Base-by-base conservation (phyloP, 768 basidiomycete genomes). In the Rhodocollybia butyracea region DNA sequence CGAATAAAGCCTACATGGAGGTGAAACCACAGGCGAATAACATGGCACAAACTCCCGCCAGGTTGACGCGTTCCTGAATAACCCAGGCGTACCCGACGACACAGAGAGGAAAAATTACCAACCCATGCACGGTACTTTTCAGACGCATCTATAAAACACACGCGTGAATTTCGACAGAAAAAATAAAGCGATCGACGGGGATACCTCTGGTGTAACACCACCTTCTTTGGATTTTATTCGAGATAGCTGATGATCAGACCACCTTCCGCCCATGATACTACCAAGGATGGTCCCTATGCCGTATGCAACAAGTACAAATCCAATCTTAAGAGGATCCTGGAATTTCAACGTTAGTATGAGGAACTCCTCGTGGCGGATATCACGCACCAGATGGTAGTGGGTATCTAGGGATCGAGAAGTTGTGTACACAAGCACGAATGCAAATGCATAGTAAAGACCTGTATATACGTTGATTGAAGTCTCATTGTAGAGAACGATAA, bases 31-130 rank as follows among this genome's bases (percentile, higher is more conserved):
- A 74, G 34, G 84, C 63, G 69, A 93, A 89, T 12, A 95, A 74
- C 64, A 84, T 76, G 6, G 89, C 76, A 64, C 89, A 86, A 21
- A 92, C 74, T 0, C 78, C 87, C 1, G 85, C 78, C 38, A 94
- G 72, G 61, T 88, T 77, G 3, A 84, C 74, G 34, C 81, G 82
- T 57, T 84, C 66, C 53, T 87, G 70, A 46, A 78, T 82, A 5
- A 86, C 76, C 94, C 92, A 95, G 3, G 81, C 93, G 64, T 89
- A 90, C 0, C 77, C 84, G 34, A 89, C 59, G 32, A 87, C 77
- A 13, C 78, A 78, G 0, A 76, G 77, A 6, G 93, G 86, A 17
- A 85, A 70, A 54, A 87, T 60, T 13, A 81, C 63, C 66, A 91
- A 77, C 11, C 81, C 83, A 15, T 76, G 60, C 27, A 78, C 73